Evolutionary conservation across 352 stramenopile genomes (phyloP).

Genomic region (Phytophthora lateralis): DNA sequence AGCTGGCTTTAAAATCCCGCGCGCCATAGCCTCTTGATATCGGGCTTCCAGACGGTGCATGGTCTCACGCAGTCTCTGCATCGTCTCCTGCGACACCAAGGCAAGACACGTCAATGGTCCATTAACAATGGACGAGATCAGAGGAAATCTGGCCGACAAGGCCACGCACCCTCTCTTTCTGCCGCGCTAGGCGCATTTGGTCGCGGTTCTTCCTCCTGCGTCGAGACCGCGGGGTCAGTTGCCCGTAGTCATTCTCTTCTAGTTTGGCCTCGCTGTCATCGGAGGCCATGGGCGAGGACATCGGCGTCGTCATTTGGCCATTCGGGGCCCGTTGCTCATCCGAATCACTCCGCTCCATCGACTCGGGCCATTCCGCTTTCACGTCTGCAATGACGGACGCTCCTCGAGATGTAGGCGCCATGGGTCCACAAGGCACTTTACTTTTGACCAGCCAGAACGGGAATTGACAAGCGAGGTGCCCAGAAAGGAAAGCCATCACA

Average conservation of each 20-base stretch:
- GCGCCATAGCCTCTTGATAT: slow-evolving; percentile 28
- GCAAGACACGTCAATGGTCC: background rate
- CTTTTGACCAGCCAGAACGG: slow-evolving; percentile 10
- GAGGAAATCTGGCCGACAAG: background rate
- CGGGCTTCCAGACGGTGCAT: slow-evolving; percentile 49
- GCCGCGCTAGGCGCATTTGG: slow-evolving; percentile 55
- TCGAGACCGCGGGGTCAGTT: slow-evolving; percentile 51
- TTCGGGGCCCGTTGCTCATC: slow-evolving; percentile 6
- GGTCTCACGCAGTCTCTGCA: slow-evolving; percentile 50
- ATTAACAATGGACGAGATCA: background rate
- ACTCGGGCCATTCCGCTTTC: background rate
- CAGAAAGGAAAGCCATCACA: slow-evolving; percentile 3
- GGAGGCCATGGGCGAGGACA: slow-evolving; percentile 13
- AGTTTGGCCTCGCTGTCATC: slow-evolving; percentile 8
- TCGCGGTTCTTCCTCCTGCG: slow-evolving; percentile 58
- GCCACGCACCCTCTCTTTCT: slow-evolving; percentile 43
- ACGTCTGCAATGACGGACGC: background rate
- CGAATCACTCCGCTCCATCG: background rate
- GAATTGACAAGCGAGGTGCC: slow-evolving; percentile 13
- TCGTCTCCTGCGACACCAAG: slow-evolving; percentile 38
- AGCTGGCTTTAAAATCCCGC: slow-evolving; percentile 4
- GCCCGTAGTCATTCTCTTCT: slow-evolving; percentile 1
- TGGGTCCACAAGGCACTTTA: slow-evolving; percentile 2
- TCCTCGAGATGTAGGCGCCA: slow-evolving; percentile 2
- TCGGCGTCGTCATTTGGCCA: background rate